Conservation (phyloP, 257 asterid species). For the Dorcoceras hygrometricum region DNA sequence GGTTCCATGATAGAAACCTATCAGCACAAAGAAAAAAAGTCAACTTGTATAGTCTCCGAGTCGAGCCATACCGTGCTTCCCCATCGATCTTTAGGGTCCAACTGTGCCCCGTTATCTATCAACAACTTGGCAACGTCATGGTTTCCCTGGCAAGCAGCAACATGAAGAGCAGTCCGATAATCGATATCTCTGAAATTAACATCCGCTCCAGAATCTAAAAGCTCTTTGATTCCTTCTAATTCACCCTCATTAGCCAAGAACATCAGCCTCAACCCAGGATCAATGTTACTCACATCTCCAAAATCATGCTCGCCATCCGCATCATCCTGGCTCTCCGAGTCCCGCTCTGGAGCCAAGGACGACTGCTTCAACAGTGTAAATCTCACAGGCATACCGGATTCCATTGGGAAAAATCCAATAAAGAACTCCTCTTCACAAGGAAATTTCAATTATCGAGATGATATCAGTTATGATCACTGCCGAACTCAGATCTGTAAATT, state of each 20-base stretch:
- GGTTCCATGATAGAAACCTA: constrained; percentile 8
- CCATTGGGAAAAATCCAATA: constrained; percentile 37
- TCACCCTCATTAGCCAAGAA: constrained; percentile 83
- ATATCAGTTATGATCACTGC: background rate
- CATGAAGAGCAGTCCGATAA: constrained; percentile 85
- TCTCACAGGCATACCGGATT: constrained; percentile 45
- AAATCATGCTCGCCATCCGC: constrained; percentile 47
- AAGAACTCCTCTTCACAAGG: background rate
- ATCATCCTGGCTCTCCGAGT: constrained; percentile 36
- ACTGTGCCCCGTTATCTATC: constrained; percentile 58
- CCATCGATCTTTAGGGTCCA: constrained; percentile 81
- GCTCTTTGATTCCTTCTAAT: constrained; percentile 78
- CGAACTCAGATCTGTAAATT: background rate
- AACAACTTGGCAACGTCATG: constrained; percentile 58
- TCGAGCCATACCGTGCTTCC: constrained; percentile 81
- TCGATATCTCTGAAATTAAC: constrained; percentile 85
- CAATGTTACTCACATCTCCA: constrained; percentile 50
- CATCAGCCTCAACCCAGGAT: constrained; percentile 81
- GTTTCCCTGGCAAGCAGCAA: constrained; percentile 97
- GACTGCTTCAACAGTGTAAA: constrained; percentile 76
- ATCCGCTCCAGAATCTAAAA: constrained; percentile 56
- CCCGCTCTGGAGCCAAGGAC: constrained; percentile 78
- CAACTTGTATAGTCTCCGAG: constrained; percentile 1
- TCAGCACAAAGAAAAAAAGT: background rate
- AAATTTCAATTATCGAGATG: background rate